Conservation (phyloP, 495 filamentous ascomycete genomes). For the Penicillium diatomitis region DNA sequence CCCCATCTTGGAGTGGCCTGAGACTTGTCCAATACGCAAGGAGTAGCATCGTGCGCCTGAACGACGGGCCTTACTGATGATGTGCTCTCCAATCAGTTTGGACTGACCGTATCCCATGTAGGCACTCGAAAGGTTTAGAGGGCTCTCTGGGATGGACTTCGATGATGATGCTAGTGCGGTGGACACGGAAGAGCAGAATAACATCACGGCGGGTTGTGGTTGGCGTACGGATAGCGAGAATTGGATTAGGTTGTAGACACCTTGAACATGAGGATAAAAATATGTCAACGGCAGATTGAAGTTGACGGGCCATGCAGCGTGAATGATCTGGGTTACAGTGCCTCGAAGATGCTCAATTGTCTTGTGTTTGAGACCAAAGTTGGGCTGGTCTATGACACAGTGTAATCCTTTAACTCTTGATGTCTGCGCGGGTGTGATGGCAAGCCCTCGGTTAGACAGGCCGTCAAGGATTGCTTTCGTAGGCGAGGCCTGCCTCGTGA, state of each 20-base stretch:
- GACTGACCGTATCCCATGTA: conserved; percentile 50
- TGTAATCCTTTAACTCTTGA: conserved; percentile 33
- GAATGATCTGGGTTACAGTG: conserved; percentile 42
- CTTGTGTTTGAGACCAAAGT: conserved; percentile 33
- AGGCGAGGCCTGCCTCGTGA: conserved; percentile 34
- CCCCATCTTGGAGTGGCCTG: conserved; percentile 40
- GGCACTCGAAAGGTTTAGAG: conserved; percentile 28
- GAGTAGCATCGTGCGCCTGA: conserved; percentile 33
- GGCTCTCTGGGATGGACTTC: conserved; percentile 31
- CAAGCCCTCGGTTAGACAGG: conserved; percentile 26
- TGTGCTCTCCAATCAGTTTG: conserved; percentile 48
- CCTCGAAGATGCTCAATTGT: conserved; percentile 27
- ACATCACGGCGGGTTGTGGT: conserved; percentile 34
- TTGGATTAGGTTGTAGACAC: conserved; percentile 43
- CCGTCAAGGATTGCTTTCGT: conserved; percentile 20
- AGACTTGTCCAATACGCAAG: conserved; percentile 53
- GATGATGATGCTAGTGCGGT: conserved; percentile 29
- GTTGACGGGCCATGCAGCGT: conserved; percentile 51
- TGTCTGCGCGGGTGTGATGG: conserved; percentile 10
- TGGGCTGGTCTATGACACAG: conserved; percentile 26
- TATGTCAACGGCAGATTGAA: conserved; percentile 37
- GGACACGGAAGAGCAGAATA: conserved; percentile 47
- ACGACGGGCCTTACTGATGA: conserved; percentile 32
- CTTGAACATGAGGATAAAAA: conserved; percentile 40
- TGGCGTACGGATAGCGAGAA: conserved; percentile 39